Percentiles rank a stretch among this genome's conserved stretches.
phyloP scores from a whole-genome alignment of 83 land plant species.

The Diphasiastrum complanatum region DNA sequence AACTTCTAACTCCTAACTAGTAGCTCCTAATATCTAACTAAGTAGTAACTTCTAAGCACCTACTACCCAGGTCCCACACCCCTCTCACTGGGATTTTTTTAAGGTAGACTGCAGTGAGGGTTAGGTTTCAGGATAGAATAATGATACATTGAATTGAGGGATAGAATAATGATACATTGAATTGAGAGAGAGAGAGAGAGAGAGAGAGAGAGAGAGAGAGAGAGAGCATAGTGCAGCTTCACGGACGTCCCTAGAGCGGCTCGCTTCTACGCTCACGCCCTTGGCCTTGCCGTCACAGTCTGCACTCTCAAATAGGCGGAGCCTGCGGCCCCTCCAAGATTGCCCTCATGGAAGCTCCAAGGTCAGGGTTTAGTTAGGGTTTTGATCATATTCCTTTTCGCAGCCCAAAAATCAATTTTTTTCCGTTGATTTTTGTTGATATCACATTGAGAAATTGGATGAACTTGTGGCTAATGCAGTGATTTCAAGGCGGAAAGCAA shows the following conservation, averaged over 20 bases:
- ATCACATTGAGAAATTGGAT: too few relatives aligned
- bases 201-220: constrained; percentile 36
- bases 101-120: too few relatives aligned
- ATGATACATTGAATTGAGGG: too few relatives aligned
- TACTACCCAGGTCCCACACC: too few relatives aligned
- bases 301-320: constrained; percentile 84
- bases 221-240: constrained; percentile 70
- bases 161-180: too few relatives aligned
- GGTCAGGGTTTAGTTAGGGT: constrained; percentile 24
- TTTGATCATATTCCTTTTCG: background rate
- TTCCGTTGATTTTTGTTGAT: too few relatives aligned
- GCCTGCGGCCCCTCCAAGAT: constrained; percentile 82
- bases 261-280: constrained; percentile 72
- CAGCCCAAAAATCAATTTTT: background rate
- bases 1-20: too few relatives aligned
- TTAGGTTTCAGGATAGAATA: too few relatives aligned
- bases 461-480: constrained; percentile 27
- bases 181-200: too few relatives aligned
- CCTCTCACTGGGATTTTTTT: too few relatives aligned
- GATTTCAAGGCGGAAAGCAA: constrained; percentile 49
- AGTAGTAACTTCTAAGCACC: too few relatives aligned
- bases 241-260: constrained; percentile 94
- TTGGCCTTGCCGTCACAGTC: constrained; percentile 68
- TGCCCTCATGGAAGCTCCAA: constrained; percentile 75
- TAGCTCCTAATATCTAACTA: too few relatives aligned